Base-by-base conservation (phyloP, 441 rosid species). In the Pelargonium myrrhifolium region DNA sequence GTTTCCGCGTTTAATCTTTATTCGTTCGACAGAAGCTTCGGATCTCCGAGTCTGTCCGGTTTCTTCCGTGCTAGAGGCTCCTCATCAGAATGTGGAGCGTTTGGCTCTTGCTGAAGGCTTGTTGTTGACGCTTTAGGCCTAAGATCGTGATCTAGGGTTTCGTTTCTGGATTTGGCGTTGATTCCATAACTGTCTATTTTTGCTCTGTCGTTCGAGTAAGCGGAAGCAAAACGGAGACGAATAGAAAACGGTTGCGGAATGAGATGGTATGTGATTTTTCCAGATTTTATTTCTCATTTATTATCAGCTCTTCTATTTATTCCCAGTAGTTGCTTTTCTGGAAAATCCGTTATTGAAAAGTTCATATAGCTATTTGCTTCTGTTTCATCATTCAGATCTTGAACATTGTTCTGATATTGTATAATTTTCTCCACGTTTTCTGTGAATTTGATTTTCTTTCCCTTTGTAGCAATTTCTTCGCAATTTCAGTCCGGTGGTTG, bases 81-180 rank as follows among this genome's bases (percentile, higher is more conserved):
- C 9, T 56, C 61, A 56, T 24, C 28, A 56, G 61, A 56, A 56
- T 56, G 61, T 56, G 61, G 61, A 11, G 61, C 11, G 61, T 65
- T 59, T 69, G 74, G 70, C 67, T 80, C 76, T 61, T 61, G 63
- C 62, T 81, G 69, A 68, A 61, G 76, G 74, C 68, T 72, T 68
- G 65, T 55, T 56, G 70, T 75, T 78, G 86, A 74, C 72, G 74
- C 40, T 24, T 7, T 42, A 51, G 20, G 82, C 53, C 43, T 69
- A 26, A 85, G 81, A 86, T 83, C 86, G 86, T 85, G 89, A 88
- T 86, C 88, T 88, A 87, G 93, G 90, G 88, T 84, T 87, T 76
- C 74, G 64, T 69, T 56, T 78, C 43, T 67, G 56, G 76, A 59
- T 68, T 78, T 74, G 64, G 59, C 58, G 69, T 62, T 71, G 65